These are phyloP conservation scores for Ceratocystiopsis brevicomis DNA, from an alignment of 2,329 filamentous ascomycete genomes.

Conservation along the genomic window DNA sequence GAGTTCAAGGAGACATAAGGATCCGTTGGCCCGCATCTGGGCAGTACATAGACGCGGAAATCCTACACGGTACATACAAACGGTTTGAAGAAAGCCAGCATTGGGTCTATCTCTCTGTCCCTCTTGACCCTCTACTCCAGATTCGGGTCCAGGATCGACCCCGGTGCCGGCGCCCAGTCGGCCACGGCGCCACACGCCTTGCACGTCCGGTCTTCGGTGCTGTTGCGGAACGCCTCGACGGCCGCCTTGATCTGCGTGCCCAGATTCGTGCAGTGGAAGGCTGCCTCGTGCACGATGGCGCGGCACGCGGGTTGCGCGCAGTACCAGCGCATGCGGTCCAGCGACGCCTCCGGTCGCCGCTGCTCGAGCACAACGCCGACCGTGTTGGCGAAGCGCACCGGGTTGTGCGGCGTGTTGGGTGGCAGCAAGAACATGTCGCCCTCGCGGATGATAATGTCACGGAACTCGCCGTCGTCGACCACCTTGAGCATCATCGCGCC, in stretches of 20 bases:
- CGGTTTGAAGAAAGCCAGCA: too few species aligned
- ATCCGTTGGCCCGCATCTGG: neutral
- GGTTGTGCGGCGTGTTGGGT: slow-evolving; percentile 88
- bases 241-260: slow-evolving; percentile 89
- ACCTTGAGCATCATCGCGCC: slow-evolving; percentile 89
- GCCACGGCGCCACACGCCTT: slow-evolving; percentile 49
- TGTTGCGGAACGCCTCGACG: slow-evolving; percentile 61
- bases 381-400: slow-evolving; percentile 79
- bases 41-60: neutral
- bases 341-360: slow-evolving; percentile 44
- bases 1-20: slow-evolving; percentile 52
- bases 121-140: neutral
- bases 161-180: slow-evolving; percentile 38
- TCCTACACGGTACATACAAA: too few species aligned
- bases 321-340: slow-evolving; percentile 69
- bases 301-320: slow-evolving; percentile 42
- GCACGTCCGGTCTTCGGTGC: slow-evolving; percentile 52
- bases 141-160: slow-evolving; percentile 41
- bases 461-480: slow-evolving; percentile 53
- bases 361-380: slow-evolving; percentile 92
- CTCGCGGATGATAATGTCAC: slow-evolving; percentile 76
- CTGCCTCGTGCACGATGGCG: slow-evolving; percentile 62
- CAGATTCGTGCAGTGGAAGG: slow-evolving; percentile 75
- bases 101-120: neutral
- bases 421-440: slow-evolving; percentile 89